Conservation (phyloP, 2,329 filamentous ascomycete genomes). For the Pseudogymnoascus destructans region DNA sequence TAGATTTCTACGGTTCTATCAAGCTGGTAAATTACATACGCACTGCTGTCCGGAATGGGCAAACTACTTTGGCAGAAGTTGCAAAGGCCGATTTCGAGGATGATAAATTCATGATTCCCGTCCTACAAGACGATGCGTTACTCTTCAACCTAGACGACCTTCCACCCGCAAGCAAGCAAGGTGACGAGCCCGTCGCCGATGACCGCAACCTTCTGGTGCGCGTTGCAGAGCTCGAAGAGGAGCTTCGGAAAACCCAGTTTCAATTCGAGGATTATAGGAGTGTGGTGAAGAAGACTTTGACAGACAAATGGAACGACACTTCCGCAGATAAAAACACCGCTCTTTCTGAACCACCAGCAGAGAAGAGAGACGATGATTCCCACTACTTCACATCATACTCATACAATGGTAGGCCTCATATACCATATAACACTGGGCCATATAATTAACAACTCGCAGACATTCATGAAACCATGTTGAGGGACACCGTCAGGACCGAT, state of each 20-base stretch:
- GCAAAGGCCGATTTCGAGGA: slow-evolving; percentile 52
- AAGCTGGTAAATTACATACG: slow-evolving; percentile 61
- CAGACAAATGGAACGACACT: slow-evolving; percentile 28
- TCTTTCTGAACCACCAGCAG: slow-evolving; percentile 37
- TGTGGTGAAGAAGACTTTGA: slow-evolving; percentile 29
- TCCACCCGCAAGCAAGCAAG: slow-evolving; percentile 29
- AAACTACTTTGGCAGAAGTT: slow-evolving; percentile 33
- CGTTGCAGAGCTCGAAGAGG: slow-evolving; percentile 29
- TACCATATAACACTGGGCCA: background rate
- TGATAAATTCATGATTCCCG: slow-evolving; percentile 70
- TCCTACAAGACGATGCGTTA: slow-evolving; percentile 78
- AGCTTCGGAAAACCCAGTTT: slow-evolving; percentile 27
- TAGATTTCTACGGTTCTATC: slow-evolving; percentile 62
- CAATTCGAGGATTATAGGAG: slow-evolving; percentile 30
- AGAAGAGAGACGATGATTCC: slow-evolving; percentile 39
- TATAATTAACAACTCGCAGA: slow-evolving; percentile 34
- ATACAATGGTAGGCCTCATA: slow-evolving; percentile 41
- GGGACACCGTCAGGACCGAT: slow-evolving; percentile 76
- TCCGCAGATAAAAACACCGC: slow-evolving; percentile 25
- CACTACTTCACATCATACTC: slow-evolving; percentile 54
- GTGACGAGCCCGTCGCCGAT: slow-evolving; percentile 25
- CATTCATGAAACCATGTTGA: slow-evolving; percentile 93
- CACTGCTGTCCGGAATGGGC: slow-evolving; percentile 33
- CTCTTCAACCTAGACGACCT: slow-evolving; percentile 81
- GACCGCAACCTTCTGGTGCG: slow-evolving; percentile 21